A percentile compares a stretch with the other conserved stretches of the same genome.
phyloP scores from a whole-genome alignment of 1,284 basidiomycete genomes.

The Microbotryum violaceum region DNA sequence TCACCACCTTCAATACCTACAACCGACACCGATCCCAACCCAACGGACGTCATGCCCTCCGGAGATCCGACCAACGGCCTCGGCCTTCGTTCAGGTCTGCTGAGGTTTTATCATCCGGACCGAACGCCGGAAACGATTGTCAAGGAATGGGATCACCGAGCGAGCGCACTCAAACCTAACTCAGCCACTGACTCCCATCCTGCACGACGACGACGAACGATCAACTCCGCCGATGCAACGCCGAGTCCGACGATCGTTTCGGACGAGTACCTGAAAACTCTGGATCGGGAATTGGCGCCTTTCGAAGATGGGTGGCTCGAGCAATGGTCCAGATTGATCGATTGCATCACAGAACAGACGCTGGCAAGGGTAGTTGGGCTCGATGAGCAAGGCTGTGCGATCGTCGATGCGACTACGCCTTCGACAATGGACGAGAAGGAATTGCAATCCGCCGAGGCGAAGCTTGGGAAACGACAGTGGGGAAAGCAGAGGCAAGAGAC shows the following conservation, averaged over 20 bases:
- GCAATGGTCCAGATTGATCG: constrained; percentile 39
- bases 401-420: constrained; percentile 34
- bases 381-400: constrained; percentile 37
- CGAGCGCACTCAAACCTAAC: too few relatives aligned
- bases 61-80: constrained; percentile 1
- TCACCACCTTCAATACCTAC: constrained; percentile 15
- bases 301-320: constrained; percentile 41
- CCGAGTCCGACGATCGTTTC: constrained; percentile 13
- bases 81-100: too few relatives aligned
- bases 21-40: too few relatives aligned
- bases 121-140: constrained; percentile 11
- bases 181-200: too few relatives aligned
- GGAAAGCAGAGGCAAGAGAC: constrained; percentile 24
- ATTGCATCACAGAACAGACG: constrained; percentile 33
- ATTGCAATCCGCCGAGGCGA: constrained; percentile 4
- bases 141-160: constrained; percentile 20
- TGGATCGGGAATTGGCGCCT: constrained; percentile 43
- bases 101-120: neutral
- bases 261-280: constrained; percentile 39
- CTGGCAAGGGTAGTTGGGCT: constrained; percentile 37
- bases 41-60: neutral
- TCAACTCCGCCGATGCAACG: neutral
- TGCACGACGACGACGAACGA: neutral
- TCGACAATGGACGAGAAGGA: constrained; percentile 20
- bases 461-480: constrained; percentile 15